Base-by-base conservation (phyloP, 495 filamentous ascomycete species). In the Tuber magnatum region DNA sequence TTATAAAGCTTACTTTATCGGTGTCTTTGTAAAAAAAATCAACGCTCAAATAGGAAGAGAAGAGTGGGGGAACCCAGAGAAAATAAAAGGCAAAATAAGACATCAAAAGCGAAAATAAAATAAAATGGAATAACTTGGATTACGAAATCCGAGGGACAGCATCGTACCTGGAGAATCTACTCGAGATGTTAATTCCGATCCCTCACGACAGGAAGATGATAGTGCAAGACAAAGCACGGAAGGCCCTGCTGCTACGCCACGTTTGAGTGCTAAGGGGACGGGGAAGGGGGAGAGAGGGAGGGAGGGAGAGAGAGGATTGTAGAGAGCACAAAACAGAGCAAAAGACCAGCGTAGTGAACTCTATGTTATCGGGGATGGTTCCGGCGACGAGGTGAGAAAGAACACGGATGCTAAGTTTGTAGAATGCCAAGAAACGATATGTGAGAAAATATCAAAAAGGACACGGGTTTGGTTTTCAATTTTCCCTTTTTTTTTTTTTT, bases 401-500 rank as follows among this genome's bases (percentile, higher is more conserved):
- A 35, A 65, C 56, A 65, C 56, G 56, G 56, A 65, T 65, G 56
- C 56, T 20, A 65, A 7, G 10, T 65, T 16, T 65, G 56, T 0
- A 20, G 56, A 32, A 65, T 35, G 56, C 56, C 56, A 65, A 65
- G 56, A 65, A 65, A 65, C 28, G 32, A 65, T 9, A 65, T 65
- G 56, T 65, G 12, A 35, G 39, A 65, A 35, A 65, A 18, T 12
- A 14, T 65, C 28, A 35, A 65, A 61, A 65, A 65, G 56, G 56
- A 65, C 56, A 65, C 56, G 56, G 56, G 56, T 65, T 65, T 65
- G 51, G 51, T 61, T 61, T 61, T n/a, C n/a, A n/a, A n/a, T 61
- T 28, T n/a, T 46, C 2, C 1, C 20, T 46, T 12, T 12, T 12
- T 51, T 51, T n/a, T 48, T 51, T 65, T 35, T 9, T 7, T 14